Conservation (phyloP, 805 yeast species). For the Suhomyces kilbournensis region DNA sequence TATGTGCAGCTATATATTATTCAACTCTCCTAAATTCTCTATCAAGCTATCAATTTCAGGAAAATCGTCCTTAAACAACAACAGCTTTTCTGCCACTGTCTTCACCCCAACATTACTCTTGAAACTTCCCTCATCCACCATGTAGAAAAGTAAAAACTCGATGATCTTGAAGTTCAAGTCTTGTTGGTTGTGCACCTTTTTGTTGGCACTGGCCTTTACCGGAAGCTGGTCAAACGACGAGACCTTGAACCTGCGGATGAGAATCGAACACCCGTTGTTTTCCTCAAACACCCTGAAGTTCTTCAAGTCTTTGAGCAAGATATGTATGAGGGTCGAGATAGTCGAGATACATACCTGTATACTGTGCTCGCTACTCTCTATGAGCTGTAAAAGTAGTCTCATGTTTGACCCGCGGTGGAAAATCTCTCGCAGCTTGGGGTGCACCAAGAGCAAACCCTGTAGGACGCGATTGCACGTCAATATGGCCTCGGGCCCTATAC, state of each 20-base stretch:
- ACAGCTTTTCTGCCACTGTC: constrained; percentile 26
- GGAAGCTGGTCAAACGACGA: constrained; percentile 8
- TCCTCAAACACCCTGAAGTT: constrained; percentile 59
- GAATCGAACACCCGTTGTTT: constrained; percentile 50
- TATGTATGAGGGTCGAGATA: constrained; percentile 56
- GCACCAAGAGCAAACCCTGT: constrained; percentile 61
- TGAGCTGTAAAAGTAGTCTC: constrained; percentile 28
- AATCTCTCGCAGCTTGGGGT: constrained; percentile 50
- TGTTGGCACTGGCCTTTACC: not conserved
- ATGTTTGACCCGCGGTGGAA: constrained; percentile 44
- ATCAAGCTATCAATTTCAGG: constrained; percentile 40
- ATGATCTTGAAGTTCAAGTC: constrained; percentile 59
- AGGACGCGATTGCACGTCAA: constrained; percentile 37
- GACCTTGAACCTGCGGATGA: constrained; percentile 40
- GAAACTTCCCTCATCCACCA: constrained; percentile 55
- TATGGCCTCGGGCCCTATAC: not conserved
- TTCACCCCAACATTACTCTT: constrained; percentile 2
- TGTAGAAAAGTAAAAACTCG: constrained; percentile 67
- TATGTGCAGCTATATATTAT: constrained; percentile 12
- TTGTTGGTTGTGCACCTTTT: constrained; percentile 28
- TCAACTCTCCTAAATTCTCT: constrained; percentile 34
- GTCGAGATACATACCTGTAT: constrained; percentile 28
- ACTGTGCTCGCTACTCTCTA: constrained; percentile 13
- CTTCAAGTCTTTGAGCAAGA: constrained; percentile 53
- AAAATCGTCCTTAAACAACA: constrained; percentile 34